Conservation (phyloP, 2,329 filamentous ascomycete genomes). For the Talaromyces sp. region DNA sequence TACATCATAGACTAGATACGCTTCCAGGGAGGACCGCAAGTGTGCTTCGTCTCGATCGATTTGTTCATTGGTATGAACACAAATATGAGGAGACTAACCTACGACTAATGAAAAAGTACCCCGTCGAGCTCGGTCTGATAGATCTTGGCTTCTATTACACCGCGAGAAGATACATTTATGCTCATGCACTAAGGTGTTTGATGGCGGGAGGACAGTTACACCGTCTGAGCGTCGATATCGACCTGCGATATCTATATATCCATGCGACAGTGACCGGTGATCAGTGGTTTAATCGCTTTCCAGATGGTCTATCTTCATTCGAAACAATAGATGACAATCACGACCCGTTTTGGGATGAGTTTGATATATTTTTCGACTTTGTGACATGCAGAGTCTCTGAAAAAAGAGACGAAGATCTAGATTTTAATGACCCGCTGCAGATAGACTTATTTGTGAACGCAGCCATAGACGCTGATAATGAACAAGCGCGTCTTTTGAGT, state of each 20-base stretch:
- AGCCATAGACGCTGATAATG: neutral
- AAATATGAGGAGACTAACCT: neutral
- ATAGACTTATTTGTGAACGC: neutral
- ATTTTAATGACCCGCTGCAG: neutral
- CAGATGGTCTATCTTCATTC: neutral
- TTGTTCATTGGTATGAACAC: neutral
- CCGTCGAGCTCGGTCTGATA: neutral
- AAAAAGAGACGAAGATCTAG: neutral
- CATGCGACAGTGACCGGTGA: neutral
- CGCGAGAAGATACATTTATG: neutral
- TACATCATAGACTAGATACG: neutral
- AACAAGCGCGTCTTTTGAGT: neutral
- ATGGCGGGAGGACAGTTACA: neutral
- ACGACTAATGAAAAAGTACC: neutral
- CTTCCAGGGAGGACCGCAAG: neutral
- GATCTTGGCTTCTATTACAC: neutral
- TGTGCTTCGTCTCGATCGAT: slow-evolving; percentile 3
- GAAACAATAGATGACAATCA: neutral
- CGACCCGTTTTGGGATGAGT: neutral
- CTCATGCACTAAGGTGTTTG: neutral
- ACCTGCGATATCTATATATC: neutral
- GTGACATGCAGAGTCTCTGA: neutral
- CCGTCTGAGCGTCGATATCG: neutral
- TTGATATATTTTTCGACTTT: neutral
- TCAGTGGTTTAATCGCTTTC: neutral